A percentile compares a stretch with the other conserved stretches of the same genome.
Conservation (phyloP, 169 alveolate species). For the Plasmodium blacklocki region DNA sequence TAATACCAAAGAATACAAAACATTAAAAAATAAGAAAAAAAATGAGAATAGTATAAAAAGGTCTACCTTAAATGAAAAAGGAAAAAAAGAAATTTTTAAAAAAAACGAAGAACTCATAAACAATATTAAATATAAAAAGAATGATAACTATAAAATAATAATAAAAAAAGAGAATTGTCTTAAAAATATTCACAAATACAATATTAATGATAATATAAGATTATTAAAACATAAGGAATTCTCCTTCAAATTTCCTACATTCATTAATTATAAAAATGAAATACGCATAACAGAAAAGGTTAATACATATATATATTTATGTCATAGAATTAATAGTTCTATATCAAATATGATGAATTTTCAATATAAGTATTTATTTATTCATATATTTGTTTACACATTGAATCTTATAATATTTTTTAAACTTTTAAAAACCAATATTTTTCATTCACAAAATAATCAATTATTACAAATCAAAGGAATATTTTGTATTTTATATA, state of each 20-base stretch:
- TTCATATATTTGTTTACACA: conserved; percentile 34
- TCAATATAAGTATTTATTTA: conserved; percentile 18
- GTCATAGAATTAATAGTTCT: conserved; percentile 19
- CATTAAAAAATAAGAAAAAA: no score
- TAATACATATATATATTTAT: conserved; percentile 17
- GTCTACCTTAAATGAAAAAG: no score
- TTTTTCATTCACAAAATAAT: neutral
- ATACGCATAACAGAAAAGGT: conserved; percentile 20
- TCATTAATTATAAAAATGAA: conserved; percentile 1
- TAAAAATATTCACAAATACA: conserved; percentile 7
- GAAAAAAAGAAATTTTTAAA: neutral
- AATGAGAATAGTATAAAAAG: no score
- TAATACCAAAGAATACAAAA: no score
- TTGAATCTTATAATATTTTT: conserved; percentile 32
- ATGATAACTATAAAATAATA: neutral
- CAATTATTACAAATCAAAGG: conserved; percentile 13
- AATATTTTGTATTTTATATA: conserved; percentile 12
- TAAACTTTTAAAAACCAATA: conserved; percentile 12
- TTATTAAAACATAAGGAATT: no score
- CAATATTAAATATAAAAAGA: neutral
- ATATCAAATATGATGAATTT: conserved; percentile 20
- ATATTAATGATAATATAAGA: neutral
- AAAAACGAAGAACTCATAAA: neutral
- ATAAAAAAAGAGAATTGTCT: neutral
- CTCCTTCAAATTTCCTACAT: conserved; percentile 11